Evolutionary conservation across 345 rosid species (phyloP).

Genomic region (Boechera stricta): DNA sequence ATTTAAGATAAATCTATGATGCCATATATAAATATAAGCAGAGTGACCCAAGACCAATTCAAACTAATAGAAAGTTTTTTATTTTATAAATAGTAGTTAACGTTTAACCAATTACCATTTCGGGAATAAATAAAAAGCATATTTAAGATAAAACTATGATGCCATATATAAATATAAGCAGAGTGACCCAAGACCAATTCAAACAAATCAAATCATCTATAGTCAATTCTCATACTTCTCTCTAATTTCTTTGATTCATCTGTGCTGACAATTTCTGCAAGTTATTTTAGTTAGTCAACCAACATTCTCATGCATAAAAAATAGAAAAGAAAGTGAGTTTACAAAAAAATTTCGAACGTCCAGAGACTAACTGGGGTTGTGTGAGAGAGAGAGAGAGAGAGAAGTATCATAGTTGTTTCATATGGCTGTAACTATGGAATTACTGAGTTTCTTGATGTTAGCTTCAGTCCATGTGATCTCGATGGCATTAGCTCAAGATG

Average conservation of each 20-base stretch:
- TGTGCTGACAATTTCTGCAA: background rate
- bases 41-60: background rate
- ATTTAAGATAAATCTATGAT: background rate
- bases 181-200: background rate
- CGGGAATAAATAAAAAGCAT: background rate
- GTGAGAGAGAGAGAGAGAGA: background rate
- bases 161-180: background rate
- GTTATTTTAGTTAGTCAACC: background rate
- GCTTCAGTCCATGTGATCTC: background rate
- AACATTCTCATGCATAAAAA: background rate
- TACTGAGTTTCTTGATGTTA: background rate
- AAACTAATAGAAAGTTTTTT: no score
- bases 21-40: background rate
- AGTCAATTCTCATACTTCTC: background rate
- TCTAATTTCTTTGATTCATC: background rate
- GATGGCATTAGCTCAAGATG: background rate
- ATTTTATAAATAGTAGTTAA: background rate
- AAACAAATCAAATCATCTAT: background rate
- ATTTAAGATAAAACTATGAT: background rate
- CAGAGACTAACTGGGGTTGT: background rate
- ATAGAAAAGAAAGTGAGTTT: background rate
- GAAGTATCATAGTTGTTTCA: background rate
- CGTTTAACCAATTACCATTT: background rate
- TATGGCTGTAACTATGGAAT: background rate
- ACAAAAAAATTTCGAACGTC: background rate